These are phyloP conservation scores for Poa annua DNA, from an alignment of 176 grass and related monocot genomes.

Conservation along the genomic window DNA sequence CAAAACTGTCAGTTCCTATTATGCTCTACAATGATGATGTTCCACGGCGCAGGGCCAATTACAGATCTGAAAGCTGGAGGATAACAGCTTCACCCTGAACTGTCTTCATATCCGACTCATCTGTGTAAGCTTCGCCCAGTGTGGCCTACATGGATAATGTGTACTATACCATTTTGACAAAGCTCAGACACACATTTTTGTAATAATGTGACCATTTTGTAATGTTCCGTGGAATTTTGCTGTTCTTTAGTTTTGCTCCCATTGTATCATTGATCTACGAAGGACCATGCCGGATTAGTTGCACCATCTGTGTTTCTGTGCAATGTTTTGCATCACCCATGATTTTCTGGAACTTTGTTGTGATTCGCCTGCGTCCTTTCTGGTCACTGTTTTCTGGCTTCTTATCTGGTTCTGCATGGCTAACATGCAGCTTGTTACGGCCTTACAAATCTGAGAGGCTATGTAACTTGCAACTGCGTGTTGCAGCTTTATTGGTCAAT, in stretches of 20 bases:
- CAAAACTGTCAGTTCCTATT: conserved; percentile 7
- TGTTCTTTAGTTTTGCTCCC: background rate
- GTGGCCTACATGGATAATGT: conserved; percentile 37
- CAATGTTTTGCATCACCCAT: background rate
- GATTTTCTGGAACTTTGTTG: conserved; percentile 1
- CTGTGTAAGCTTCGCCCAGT: conserved; percentile 15
- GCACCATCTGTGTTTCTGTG: background rate
- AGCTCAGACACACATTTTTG: conserved; percentile 44
- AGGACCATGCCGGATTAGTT: conserved; percentile 21
- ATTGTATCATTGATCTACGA: conserved; percentile 32
- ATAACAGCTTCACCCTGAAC: conserved; percentile 17
- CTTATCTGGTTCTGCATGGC: background rate
- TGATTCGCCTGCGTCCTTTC: background rate
- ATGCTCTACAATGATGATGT: background rate
- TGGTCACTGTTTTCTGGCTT: background rate
- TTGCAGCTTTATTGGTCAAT: no score
- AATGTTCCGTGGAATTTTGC: conserved; percentile 13
- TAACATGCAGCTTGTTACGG: background rate
- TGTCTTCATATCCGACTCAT: conserved; percentile 24
- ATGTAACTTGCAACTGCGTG: background rate
- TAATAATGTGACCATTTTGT: conserved; percentile 40
- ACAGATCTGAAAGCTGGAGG: conserved; percentile 38
- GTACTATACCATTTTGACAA: conserved; percentile 33
- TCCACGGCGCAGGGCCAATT: conserved; percentile 20
- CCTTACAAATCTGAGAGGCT: background rate